Base-by-base conservation (phyloP, 352 stramenopile species). In the Globisporangium splendens region DNA sequence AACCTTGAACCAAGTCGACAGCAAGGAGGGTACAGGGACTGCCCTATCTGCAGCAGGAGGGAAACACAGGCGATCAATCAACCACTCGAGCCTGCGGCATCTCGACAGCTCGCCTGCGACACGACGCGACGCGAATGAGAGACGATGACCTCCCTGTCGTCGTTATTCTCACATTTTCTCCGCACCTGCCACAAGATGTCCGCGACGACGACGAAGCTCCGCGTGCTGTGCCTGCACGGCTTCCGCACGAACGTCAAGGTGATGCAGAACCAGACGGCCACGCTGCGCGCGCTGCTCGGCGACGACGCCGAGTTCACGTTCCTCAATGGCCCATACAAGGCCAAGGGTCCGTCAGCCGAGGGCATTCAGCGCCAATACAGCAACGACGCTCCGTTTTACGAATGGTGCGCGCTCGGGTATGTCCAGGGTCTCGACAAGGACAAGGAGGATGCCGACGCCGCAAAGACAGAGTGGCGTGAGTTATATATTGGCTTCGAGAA, bases 141-240 rank as follows among this genome's bases (percentile, higher is more conserved):
- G 28, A 0, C 28, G 7, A 35, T 35, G 28, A 0, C n/a, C n/a
- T n/a, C n/a, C n/a, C n/a, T n/a, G 28, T 8, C 28, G 28, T 10
- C 28, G 28, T 35, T 8, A 35, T 35, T 35, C 28, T 35, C 5
- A 8, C 28, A 35, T 35, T 35, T 35, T 35, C 28, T 10, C 28
- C 28, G 28, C 28, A 6, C 5, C 28, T 8, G 10, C 28, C 28
- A 8, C 28, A 35, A 35, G 28, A 35, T 35, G 28, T 4, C 28
- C 28, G 5, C 42, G 21, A 61, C 59, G 55, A 41, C 18, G 44
- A 68, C 61, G 52, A 64, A 73, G 61, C 60, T 92, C 15, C 79
- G 83, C 54, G 75, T 90, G 50, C 70, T 92, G 38, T 92, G 79
- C 54, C 70, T 92, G 7, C 83, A 91, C 46, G 83, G 83, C 48